These are phyloP conservation scores for Vigna mungo DNA, from an alignment of 306 rosid genomes.

Conservation along the genomic window DNA sequence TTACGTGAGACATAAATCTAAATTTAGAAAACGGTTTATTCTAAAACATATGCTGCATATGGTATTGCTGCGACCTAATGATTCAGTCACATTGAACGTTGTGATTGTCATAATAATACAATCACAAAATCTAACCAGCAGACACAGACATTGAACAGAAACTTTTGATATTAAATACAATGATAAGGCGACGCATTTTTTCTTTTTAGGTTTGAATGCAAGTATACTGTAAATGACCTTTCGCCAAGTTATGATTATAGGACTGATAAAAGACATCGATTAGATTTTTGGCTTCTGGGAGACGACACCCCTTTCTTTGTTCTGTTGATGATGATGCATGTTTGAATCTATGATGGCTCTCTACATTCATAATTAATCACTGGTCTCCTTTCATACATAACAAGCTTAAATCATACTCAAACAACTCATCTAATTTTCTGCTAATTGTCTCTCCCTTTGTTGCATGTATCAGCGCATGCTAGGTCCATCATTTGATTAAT, in stretches of 20 bases:
- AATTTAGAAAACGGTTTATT: neutral
- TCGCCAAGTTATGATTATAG: slow-evolving; percentile 47
- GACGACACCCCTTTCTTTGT: slow-evolving; percentile 26
- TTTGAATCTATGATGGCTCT: slow-evolving; percentile 46
- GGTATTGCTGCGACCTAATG: slow-evolving; percentile 41
- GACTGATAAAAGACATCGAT: slow-evolving; percentile 37
- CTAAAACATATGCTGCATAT: neutral
- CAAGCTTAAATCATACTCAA: slow-evolving; percentile 38
- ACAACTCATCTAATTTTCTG: neutral
- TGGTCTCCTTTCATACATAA: slow-evolving; percentile 26
- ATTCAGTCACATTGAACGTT: slow-evolving; percentile 48
- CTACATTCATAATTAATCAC: slow-evolving; percentile 36
- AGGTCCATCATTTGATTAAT: neutral
- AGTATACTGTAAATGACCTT: slow-evolving; percentile 40
- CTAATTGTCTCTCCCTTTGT: neutral
- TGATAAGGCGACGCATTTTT: slow-evolving; percentile 29
- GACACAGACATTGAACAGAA: slow-evolving; percentile 45
- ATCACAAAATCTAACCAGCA: slow-evolving; percentile 43
- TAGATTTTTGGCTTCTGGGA: slow-evolving; percentile 43
- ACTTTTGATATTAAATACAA: slow-evolving; percentile 38
- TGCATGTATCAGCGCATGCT: neutral
- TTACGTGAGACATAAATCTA: neutral
- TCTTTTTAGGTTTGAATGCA: slow-evolving; percentile 45
- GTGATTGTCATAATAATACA: slow-evolving; percentile 39
- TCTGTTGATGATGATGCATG: slow-evolving; percentile 46